These are phyloP conservation scores for Phylloboletellus chloephorus DNA, from an alignment of 1,284 basidiomycete genomes.

Conservation along the genomic window DNA sequence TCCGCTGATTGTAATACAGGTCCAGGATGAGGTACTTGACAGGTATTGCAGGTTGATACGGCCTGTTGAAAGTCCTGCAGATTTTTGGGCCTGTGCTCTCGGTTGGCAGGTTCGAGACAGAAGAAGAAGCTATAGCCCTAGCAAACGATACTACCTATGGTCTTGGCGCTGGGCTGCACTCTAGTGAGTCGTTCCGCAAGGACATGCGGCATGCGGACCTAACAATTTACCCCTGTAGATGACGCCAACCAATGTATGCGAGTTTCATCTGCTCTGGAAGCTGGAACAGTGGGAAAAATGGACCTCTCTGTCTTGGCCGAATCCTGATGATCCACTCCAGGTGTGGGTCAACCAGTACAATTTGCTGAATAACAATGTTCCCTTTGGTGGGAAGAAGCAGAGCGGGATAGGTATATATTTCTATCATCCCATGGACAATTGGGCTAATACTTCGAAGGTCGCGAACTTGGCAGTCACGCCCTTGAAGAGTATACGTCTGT, in stretches of 20 bases:
- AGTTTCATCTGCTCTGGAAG: constrained; percentile 75
- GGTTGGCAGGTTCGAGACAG: constrained; percentile 72
- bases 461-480: constrained; percentile 87
- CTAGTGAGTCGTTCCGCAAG: constrained; percentile 47
- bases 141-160: constrained; percentile 87
- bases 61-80: constrained; percentile 33
- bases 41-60: constrained; percentile 6
- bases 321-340: constrained; percentile 33
- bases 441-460: constrained; percentile 40
- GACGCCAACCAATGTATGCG: constrained; percentile 87
- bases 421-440: constrained; percentile 17
- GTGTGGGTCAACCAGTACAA: constrained; percentile 92
- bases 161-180: constrained; percentile 84
- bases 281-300: constrained; percentile 63
- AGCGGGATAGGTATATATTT: constrained; percentile 53
- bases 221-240: constrained; percentile 36
- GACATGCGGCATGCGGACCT: neutral
- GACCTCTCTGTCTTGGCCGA: neutral
- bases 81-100: constrained; percentile 84
- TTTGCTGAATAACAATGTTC: constrained; percentile 74
- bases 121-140: constrained; percentile 71
- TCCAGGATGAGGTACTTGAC: constrained; percentile 59
- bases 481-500: constrained; percentile 81
- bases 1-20: constrained; percentile 38
- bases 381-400: constrained; percentile 92